phyloP scores from a whole-genome alignment of 768 basidiomycete species.

The Infundibulicybe gibba region DNA sequence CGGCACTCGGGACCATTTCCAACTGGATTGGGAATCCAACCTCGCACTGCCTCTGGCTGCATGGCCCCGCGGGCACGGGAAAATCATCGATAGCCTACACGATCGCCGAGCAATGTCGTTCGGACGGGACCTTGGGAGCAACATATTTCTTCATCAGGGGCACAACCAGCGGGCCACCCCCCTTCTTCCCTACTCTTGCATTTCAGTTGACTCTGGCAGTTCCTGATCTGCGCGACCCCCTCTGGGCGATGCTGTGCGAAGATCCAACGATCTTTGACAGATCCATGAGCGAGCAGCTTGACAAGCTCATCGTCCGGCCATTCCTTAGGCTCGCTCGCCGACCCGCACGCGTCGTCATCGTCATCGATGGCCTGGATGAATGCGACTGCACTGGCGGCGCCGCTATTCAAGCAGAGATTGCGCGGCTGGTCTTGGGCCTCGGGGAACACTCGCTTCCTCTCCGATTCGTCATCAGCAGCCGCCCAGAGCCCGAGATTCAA shows the following conservation, averaged over 20 bases:
- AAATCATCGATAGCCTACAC: slow-evolving; percentile 3
- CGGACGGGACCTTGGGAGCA: slow-evolving; percentile 3
- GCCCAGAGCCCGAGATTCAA: slow-evolving; percentile 5
- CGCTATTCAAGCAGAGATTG: slow-evolving; percentile 3
- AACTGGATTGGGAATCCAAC: slow-evolving; percentile 5
- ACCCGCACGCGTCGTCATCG: background rate
- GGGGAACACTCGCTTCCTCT: background rate
- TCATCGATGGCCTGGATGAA: background rate
- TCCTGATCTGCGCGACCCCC: slow-evolving; percentile 3
- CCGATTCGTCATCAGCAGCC: slow-evolving; percentile 6
- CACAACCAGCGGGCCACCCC: slow-evolving; percentile 4
- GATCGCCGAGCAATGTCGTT: slow-evolving; percentile 5
- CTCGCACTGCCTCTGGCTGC: slow-evolving; percentile 2
- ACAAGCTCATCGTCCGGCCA: slow-evolving; percentile 5
- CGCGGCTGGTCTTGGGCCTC: slow-evolving; percentile 5
- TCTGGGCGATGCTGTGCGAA: slow-evolving; percentile 2
- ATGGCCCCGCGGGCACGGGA: background rate
- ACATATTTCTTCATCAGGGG: slow-evolving; percentile 10
- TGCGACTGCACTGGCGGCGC: slow-evolving; percentile 1
- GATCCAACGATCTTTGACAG: slow-evolving; percentile 3
- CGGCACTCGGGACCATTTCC: background rate
- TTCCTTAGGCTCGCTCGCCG: background rate
- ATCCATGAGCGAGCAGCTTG: background rate
- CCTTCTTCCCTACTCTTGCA: slow-evolving; percentile 1
- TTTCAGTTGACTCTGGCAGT: slow-evolving; percentile 4